Evolutionary conservation across 2,329 filamentous ascomycete genomes (phyloP), one percentile per base, ranked within the genome.

Genomic region (Fusarium xyrophilum): DNA sequence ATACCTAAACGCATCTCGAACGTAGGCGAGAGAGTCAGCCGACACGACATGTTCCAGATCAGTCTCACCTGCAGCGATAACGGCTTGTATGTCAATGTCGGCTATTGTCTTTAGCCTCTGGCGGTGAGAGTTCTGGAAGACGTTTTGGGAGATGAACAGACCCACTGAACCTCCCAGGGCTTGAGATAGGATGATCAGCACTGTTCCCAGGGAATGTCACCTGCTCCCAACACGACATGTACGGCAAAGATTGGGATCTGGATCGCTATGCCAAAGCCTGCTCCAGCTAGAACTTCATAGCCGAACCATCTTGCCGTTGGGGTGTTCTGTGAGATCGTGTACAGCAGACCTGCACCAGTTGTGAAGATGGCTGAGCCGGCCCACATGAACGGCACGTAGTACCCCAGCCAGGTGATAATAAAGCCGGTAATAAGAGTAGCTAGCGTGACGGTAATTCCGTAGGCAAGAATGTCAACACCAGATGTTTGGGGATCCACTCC

Each of bases 191-290:
- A 84, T 79, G 3, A 83, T 75, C 17, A 77, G 63, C 4, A 82
- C 80, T 6, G 80, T 81, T 5, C 80, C 82, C 0, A 78, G 78
- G 82, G 79, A 28, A 84, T 79, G 44, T 84, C 82, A 2, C 75
- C 76, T 7, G 73, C 58, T 9, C 64, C 69, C 19, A 84, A 68
- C 0, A 82, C 82, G 1, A 81, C 79, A 60, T 84, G 82, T 0
- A 79, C 78, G 3, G 80, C 81, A 14, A 83, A 76, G 6, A 81
- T 68, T 4, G 80, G 76, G 35, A 81, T 77, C 52, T 84, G 82
- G 32, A 83, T 75, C 7, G 76, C 76, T 5, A 81, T 67, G 21
- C 83, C 83, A 6, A 80, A 73, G 1, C 82, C 82, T 2, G 80
- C 62, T 5, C 83, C 83, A 9, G 77, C 76, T 23, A 85, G 60